Conservation (phyloP, 345 rosid species). For the Mercurialis annua region DNA sequence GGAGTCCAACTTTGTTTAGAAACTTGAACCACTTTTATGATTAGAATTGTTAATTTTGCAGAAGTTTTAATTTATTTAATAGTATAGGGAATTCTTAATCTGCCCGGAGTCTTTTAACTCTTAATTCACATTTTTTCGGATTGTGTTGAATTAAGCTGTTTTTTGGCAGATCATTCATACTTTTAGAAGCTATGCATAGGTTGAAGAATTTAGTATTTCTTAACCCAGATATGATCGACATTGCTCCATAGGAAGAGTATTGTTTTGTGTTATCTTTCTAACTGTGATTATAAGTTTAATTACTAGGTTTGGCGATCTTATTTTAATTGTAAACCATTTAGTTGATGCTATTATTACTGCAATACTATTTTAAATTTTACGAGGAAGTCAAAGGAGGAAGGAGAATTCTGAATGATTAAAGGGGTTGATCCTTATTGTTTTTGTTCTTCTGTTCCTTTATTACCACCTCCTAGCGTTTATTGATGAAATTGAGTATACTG, state of each 20-base stretch:
- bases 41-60: background rate
- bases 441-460: background rate
- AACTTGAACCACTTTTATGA: background rate
- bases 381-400: no score
- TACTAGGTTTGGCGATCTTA: background rate
- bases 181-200: background rate
- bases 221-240: background rate
- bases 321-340: background rate
- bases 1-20: background rate
- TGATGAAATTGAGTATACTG: background rate
- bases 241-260: conserved; percentile 1
- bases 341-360: background rate
- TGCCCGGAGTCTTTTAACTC: background rate
- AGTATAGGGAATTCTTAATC: background rate
- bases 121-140: background rate
- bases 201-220: background rate
- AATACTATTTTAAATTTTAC: background rate
- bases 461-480: background rate
- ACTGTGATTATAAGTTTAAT: background rate
- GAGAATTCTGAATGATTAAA: background rate
- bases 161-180: background rate
- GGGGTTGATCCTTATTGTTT: background rate
- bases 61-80: background rate
- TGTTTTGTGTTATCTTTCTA: background rate
- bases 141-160: background rate